phyloP scores from a whole-genome alignment of 441 rosid genomes.

The Arabidopsis lyrata region DNA sequence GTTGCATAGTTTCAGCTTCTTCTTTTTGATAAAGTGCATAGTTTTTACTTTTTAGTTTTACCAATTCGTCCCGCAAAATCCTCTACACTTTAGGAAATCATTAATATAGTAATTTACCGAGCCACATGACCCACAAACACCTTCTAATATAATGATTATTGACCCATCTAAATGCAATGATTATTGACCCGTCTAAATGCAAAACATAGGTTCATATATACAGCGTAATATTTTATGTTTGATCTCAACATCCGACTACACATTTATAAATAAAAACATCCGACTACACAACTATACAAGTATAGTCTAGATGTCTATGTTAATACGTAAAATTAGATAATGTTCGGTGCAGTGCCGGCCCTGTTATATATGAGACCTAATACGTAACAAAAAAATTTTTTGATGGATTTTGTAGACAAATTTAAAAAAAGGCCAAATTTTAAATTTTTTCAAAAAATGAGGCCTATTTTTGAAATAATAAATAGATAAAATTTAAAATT shows the following conservation, averaged over 20 bases:
- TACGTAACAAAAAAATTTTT: too few species aligned
- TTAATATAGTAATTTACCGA: background rate
- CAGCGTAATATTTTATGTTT: background rate
- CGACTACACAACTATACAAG: background rate
- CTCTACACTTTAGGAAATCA: background rate
- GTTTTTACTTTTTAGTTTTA: too few species aligned
- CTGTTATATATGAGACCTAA: too few species aligned
- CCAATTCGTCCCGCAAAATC: background rate
- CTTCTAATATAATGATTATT: background rate
- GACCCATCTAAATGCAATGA: background rate
- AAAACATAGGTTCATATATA: background rate
- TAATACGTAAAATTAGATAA: background rate
- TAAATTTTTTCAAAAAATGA: too few species aligned
- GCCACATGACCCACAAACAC: constrained; percentile 3
- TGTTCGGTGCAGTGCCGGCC: too few species aligned
- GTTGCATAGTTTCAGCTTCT: background rate
- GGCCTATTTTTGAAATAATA: too few species aligned
- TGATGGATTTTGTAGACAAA: too few species aligned
- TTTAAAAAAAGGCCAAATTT: too few species aligned
- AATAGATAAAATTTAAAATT: too few species aligned
- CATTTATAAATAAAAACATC: background rate
- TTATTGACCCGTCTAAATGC: background rate
- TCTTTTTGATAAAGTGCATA: too few species aligned
- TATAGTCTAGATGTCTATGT: background rate
- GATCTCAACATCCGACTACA: background rate